Base-by-base conservation (phyloP, 148 eudicot genomes). In the Camellia granthamiana region DNA sequence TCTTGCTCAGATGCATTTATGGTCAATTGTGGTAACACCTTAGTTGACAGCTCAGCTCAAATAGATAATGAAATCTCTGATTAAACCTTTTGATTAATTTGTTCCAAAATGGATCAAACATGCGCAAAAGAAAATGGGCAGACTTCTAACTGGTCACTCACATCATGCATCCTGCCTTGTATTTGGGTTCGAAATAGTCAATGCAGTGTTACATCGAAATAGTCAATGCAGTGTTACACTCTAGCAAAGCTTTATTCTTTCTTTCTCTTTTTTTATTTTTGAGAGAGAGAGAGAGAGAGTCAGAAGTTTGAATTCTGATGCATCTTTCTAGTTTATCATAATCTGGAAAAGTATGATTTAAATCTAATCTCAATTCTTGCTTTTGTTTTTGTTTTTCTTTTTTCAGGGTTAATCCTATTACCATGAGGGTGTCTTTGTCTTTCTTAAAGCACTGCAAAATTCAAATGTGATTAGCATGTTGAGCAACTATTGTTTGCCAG, bases 401-500 rank as follows among this genome's bases (percentile, higher is more conserved):
- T 23, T 54, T 51, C 71, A 82, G 84, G 60, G 21, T 23, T 38
- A 5, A 41, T 76, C 74, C 83, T 65, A n/a, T 43, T 67, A 12
- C 46, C 73, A 78, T 67, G 73, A 16, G 60, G 72, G n/a, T 16
- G 16, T 52, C 72, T 56, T 78, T 21, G 42, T 67, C 38, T 69
- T 10, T 52, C 74, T 68, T 43, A 44, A 16, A 78, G 66, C 75
- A 52, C 62, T 42, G 43, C 69, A 65, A 72, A 77, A 21, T 23
- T 69, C 41, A 21, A 64, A 52, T 42, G 69, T 77, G 77, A 80
- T 65, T 72, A 81, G 81, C 66, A 81, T 81, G 84, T 84, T 69
- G 64, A 75, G 79, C 81, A 72, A 58, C 72, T 63, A 43, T 66
- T 61, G 55, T 78, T 49, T 54, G 44, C 80, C 23, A 65, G 61